Evolutionary conservation across 1,284 basidiomycete species (phyloP).

Genomic region (Abortiporus biennis): DNA sequence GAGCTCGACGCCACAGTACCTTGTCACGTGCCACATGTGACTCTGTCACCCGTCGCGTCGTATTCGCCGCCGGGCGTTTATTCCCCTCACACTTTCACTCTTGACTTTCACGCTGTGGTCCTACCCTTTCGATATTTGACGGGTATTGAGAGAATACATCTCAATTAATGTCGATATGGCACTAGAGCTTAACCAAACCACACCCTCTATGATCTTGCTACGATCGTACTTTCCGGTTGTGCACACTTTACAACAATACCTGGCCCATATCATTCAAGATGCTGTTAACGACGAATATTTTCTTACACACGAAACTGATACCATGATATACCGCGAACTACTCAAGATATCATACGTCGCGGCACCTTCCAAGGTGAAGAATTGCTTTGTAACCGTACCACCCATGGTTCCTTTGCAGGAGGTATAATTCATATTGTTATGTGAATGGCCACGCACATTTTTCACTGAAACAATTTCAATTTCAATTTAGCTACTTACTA

Average conservation of each 20-base stretch:
- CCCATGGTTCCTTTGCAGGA: constrained; percentile 50
- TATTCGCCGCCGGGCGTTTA: no score
- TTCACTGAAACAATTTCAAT: neutral
- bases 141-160: no score
- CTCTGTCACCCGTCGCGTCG: no score
- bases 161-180: no score
- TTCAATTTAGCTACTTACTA: constrained; percentile 46
- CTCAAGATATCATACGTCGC: constrained; percentile 42
- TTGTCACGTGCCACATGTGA: no score
- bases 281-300: constrained; percentile 2
- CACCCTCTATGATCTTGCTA: no score
- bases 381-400: constrained; percentile 24
- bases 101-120: no score
- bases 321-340: constrained; percentile 31
- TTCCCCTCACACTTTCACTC: no score
- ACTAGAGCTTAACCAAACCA: no score
- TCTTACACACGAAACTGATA: constrained; percentile 26
- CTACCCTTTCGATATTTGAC: no score
- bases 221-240: constrained; percentile 35
- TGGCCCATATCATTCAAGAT: constrained; percentile 30
- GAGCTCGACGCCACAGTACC: no score
- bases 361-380: constrained; percentile 15
- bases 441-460: neutral
- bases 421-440: constrained; percentile 27
- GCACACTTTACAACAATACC: constrained; percentile 34